Conservation (phyloP, 768 basidiomycete species). For the Strobilomyces confusus region DNA sequence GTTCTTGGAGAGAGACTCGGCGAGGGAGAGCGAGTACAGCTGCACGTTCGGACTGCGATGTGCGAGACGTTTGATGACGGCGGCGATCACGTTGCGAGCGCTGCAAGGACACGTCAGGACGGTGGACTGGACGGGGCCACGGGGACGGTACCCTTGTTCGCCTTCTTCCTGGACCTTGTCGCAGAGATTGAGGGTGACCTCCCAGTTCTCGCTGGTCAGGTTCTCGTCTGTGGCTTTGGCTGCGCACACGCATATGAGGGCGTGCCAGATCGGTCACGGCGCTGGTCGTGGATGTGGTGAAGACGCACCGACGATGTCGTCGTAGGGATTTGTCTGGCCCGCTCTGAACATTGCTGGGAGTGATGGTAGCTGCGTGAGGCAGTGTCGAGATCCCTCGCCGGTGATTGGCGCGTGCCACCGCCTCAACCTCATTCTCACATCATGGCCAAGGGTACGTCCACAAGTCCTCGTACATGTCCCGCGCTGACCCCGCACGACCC, state of each 20-base stretch:
- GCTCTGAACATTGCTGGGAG: constrained; percentile 68
- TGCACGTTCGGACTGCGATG: constrained; percentile 98
- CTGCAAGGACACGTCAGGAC: constrained; percentile 42
- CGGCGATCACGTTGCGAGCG: constrained; percentile 78
- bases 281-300: constrained; percentile 2
- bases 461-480: not conserved
- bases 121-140: not conserved
- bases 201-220: constrained; percentile 93
- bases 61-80: constrained; percentile 83
- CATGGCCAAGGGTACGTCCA: constrained; percentile 53
- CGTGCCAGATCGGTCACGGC: constrained; percentile 2
- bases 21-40: constrained; percentile 83
- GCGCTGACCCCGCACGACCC: constrained; percentile 3
- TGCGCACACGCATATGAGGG: constrained; percentile 31
- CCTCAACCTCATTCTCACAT: constrained; percentile 1
- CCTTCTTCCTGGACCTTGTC: constrained; percentile 95
- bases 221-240: constrained; percentile 98
- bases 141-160: constrained; percentile 59
- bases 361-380: constrained; percentile 27
- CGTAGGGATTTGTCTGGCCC: constrained; percentile 70
- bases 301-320: constrained; percentile 84
- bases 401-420: constrained; percentile 12
- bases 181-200: constrained; percentile 87
- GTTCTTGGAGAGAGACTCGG: constrained; percentile 91
- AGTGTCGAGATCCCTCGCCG: constrained; percentile 21